Evolutionary conservation across 2,329 filamentous ascomycete genomes (phyloP).

Genomic region (Torrubiellomyces zombiae): DNA sequence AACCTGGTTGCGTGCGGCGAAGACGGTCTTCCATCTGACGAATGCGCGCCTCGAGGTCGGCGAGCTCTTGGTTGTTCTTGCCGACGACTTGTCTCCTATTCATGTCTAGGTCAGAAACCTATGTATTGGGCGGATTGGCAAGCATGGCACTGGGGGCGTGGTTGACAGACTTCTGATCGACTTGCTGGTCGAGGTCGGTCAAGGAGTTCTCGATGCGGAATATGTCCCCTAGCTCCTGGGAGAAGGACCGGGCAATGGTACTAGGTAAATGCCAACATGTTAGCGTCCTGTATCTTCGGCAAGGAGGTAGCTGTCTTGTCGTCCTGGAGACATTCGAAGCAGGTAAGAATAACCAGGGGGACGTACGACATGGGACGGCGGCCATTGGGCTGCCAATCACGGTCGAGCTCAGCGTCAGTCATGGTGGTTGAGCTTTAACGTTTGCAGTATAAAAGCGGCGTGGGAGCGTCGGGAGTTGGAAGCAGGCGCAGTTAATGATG

Average conservation of each 20-base stretch:
- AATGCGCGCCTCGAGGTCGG: slow-evolving; percentile 69
- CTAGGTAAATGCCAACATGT: slow-evolving; percentile 26
- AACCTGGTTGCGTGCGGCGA: slow-evolving; percentile 17
- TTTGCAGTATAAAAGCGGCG: too few species aligned
- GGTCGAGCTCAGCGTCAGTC: slow-evolving; percentile 54
- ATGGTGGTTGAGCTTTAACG: too few species aligned
- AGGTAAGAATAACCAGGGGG: slow-evolving; percentile 3
- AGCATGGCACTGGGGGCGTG: slow-evolving; percentile 3
- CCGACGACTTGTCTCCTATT: slow-evolving; percentile 63
- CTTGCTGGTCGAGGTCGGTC: slow-evolving; percentile 54
- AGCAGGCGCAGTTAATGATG: too few species aligned
- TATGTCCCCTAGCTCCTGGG: slow-evolving; percentile 68
- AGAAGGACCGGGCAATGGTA: slow-evolving; percentile 77
- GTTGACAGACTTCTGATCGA: slow-evolving; percentile 61
- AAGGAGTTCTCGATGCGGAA: slow-evolving; percentile 75
- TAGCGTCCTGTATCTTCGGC: slow-evolving; percentile 6
- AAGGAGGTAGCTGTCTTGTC: too few species aligned
- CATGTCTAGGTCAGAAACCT: slow-evolving; percentile 2
- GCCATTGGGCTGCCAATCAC: slow-evolving; percentile 65
- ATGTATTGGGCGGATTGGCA: neutral
- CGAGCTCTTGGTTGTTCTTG: slow-evolving; percentile 61
- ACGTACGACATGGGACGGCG: slow-evolving; percentile 73
- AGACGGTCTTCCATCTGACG: slow-evolving; percentile 74
- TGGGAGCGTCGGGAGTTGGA: too few species aligned
- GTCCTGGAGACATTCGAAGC: too few species aligned